Evolutionary conservation across 2,329 filamentous ascomycete species (phyloP), one percentile per base, ranked within the genome.

Genomic region (Cercospora janseana): DNA sequence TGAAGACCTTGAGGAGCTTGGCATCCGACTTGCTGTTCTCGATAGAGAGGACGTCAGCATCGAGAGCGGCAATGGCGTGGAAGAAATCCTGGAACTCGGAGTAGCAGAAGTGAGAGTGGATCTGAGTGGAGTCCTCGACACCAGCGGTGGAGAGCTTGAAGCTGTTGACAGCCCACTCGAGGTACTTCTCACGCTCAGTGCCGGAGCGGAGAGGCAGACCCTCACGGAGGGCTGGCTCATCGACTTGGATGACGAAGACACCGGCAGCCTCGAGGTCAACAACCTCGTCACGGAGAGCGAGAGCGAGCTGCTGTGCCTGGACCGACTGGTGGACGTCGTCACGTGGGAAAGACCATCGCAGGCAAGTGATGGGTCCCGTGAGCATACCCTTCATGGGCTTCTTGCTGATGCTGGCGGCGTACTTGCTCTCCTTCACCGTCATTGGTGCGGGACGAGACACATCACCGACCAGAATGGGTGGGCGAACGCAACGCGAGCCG

Each of bases 371-470:
- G 65, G 93, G 93, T 55, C 93, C 93, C 75, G 93, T 98, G 72
- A 98, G 85, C 93, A 98, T 98, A 74, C 93, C 93, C 88, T 98
- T 98, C 93, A 98, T 97, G 76, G 93, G 91, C 84, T 96, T 97
- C 80, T 87, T 92, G 72, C 91, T 92, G 74, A 96, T 83, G 50
- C 87, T 91, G 58, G 90, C 92, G 63, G 93, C 93, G 77, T 95
- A 98, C 81, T 97, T 95, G 75, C 88, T 95, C 83, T 98, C 93
- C 87, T 98, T 98, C 77, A 98, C 93, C 55, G 93, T 96, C 93
- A 98, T 98, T 63, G 93, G 87, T 63, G 85, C 86, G 61, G 93
- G 93, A 64, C 93, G 92, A 59, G 92, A 97, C 75, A 98, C 92
- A 74, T 98, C 93, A 76, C 93, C 93, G 66, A 97, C 93, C 67